Evolutionary conservation across 345 rosid species (phyloP), one percentile per base, ranked within the genome.

Genomic region (Rhizophora apiculata): DNA sequence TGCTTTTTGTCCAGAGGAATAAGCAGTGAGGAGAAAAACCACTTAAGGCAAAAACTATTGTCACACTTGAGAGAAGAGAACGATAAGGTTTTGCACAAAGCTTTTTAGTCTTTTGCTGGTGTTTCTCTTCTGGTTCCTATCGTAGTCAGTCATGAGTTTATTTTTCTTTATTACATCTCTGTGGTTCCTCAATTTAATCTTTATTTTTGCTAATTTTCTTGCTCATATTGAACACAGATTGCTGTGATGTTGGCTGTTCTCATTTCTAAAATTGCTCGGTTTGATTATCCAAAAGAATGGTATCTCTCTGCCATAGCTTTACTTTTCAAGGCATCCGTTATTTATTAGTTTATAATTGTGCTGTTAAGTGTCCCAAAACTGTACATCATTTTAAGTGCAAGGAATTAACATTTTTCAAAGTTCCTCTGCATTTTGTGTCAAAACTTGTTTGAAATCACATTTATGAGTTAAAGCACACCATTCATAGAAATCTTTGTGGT

Each of bases 281-380:
- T 92, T 65, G 99, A 95, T 82, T 95, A 95, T 88, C 99, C 97
- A 20, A 87, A 82, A 78, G 99, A 95, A 77, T 95, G 96, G 96
- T 86, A 30, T 46, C 26, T 72, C 67, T 49, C 26, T 10, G 56
- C 20, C 22, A 16, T 48, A 32, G 18, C 57, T 65, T 27, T 60
- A 13, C 32, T 52, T 71, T 63, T 8, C 29, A 18, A 57, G 53
- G 26, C 5, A 3, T 36, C 19, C 11, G 8, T 22, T 67, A 20
- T 6, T 53, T 54, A 6, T 34, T 11, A 15, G 26, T 58, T 6
- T 32, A 22, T 46, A 36, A 7, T 63, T 57, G 20, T 66, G 60
- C 29, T 21, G 60, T 43, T 55, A 55, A 22, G 22, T 6, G 3
- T 56, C 5, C 60, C 60, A 10, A 27, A 21, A 16, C 16, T 11